Evolutionary conservation across 257 asterid genomes (phyloP), one percentile per base, ranked within the genome.

Genomic region (Fraxinus americana): DNA sequence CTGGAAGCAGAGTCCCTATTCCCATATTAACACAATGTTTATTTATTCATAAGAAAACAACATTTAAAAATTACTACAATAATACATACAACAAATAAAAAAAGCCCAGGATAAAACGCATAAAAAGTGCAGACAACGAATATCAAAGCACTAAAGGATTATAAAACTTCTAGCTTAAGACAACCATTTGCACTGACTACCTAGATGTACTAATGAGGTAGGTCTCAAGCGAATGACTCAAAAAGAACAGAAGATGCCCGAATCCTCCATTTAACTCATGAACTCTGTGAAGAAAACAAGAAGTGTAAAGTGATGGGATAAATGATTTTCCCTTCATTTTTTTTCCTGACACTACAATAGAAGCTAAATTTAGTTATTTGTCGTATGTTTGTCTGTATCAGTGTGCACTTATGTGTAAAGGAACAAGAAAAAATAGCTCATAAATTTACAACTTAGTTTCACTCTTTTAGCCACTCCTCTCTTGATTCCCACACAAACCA

Each of bases 1-100:
- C 88, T 77, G 36, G 96, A 85, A 79, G 89, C 82, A 34, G 92
- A 75, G 80, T 93, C 99, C 89, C 98, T 96, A 75, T 69, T n/a
- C 80, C 77, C 35, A 75, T 59, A 59, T 32, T 30, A 50, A 52
- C 61, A 48, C 32, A 69, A 19, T 36, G 39, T 63, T 59, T 25
- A 50, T 29, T 54, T 17, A 25, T 11, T 63, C 7, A 21, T 13
- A 11, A 25, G 35, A 23, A 63, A 17, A n/a, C 17, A 63, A 9
- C 27, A 57, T 57, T 25, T 9, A 25, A 3, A 27, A 2, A 1
- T 63, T 63, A 9, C 16, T 8, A 63, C 5, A 21, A 10, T 10
- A 63, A 23, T 52, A 17, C 7, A 4, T 4, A 52, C 17, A 52
- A 4, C 0, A 52, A 52, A 52, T 14, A 4, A 19, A 52, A 52